Conservation (phyloP, 1,284 basidiomycete genomes). For the Leccinum variabile region DNA sequence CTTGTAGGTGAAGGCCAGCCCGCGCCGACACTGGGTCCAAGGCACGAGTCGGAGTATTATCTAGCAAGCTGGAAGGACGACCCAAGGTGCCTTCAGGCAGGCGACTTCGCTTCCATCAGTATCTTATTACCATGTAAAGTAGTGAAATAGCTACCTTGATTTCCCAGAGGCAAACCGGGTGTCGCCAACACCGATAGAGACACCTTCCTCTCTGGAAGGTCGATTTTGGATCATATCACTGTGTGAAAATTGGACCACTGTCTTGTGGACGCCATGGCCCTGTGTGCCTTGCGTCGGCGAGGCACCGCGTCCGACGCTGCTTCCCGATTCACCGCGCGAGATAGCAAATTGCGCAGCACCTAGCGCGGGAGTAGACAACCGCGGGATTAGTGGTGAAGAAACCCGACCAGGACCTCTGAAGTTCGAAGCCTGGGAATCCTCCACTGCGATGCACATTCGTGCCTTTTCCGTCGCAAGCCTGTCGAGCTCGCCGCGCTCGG, state of each 20-base stretch:
- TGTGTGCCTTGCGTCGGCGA: background rate
- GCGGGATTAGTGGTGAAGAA: background rate
- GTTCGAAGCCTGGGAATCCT: background rate
- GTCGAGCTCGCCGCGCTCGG: background rate
- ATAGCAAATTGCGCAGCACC: background rate
- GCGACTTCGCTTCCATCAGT: conserved; percentile 6
- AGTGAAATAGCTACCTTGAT: conserved; percentile 4
- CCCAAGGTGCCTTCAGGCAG: background rate
- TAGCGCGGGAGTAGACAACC: background rate
- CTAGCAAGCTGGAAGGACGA: background rate
- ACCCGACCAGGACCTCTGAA: too few relatives aligned
- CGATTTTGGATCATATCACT: conserved; percentile 1
- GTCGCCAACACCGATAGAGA: background rate
- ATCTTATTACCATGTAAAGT: background rate
- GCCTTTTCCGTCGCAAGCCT: background rate
- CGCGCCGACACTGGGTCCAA: background rate
- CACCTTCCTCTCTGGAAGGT: background rate
- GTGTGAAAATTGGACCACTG: background rate
- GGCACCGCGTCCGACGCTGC: background rate
- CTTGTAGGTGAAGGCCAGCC: background rate
- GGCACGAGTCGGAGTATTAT: background rate
- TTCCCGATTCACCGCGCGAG: background rate
- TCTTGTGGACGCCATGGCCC: background rate
- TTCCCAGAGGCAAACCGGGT: background rate
- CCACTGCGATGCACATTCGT: background rate